Conservation (phyloP, 495 filamentous ascomycete genomes). For the Aspergillus affinis region DNA sequence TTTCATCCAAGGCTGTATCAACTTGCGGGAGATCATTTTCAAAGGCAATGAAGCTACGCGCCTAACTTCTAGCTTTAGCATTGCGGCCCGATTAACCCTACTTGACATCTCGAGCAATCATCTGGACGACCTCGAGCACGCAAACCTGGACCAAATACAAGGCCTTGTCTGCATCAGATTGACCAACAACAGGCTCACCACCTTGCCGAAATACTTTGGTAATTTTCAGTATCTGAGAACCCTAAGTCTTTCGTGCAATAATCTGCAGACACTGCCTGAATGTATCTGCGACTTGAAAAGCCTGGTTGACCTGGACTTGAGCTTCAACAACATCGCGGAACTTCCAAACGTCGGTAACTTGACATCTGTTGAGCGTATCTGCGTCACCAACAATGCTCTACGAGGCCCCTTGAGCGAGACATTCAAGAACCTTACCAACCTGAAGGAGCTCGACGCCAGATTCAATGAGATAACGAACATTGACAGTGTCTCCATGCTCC, state of each 20-base stretch:
- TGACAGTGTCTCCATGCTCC: slow-evolving; percentile 77
- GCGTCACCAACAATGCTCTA: slow-evolving; percentile 92
- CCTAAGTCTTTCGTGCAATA: slow-evolving; percentile 90
- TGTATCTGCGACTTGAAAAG: slow-evolving; percentile 80
- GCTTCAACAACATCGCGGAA: slow-evolving; percentile 84
- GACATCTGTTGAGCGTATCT: slow-evolving; percentile 77
- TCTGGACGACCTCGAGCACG: slow-evolving; percentile 81
- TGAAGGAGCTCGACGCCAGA: slow-evolving; percentile 90
- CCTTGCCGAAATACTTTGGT: slow-evolving; percentile 77
- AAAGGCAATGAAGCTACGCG: slow-evolving; percentile 86
- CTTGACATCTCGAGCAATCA: slow-evolving; percentile 95
- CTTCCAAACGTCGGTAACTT: slow-evolving; percentile 80
- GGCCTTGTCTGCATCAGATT: slow-evolving; percentile 88
- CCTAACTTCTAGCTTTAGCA: slow-evolving; percentile 79
- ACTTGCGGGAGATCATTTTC: slow-evolving; percentile 92
- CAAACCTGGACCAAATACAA: slow-evolving; percentile 65
- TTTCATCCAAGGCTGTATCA: slow-evolving; percentile 91
- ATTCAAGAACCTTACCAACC: slow-evolving; percentile 66
- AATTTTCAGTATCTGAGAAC: slow-evolving; percentile 73
- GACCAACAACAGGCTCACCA: slow-evolving; percentile 83
- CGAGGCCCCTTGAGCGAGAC: slow-evolving; percentile 68
- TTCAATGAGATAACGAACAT: slow-evolving; percentile 88
- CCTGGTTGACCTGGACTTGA: slow-evolving; percentile 91
- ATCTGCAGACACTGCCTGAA: slow-evolving; percentile 76
- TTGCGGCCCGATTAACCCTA: slow-evolving; percentile 78